A percentile compares a stretch with the other conserved stretches of the same genome.
Evolutionary conservation across 164 flowering plant genomes (phyloP).

Genomic region (Umbellularia californica): DNA sequence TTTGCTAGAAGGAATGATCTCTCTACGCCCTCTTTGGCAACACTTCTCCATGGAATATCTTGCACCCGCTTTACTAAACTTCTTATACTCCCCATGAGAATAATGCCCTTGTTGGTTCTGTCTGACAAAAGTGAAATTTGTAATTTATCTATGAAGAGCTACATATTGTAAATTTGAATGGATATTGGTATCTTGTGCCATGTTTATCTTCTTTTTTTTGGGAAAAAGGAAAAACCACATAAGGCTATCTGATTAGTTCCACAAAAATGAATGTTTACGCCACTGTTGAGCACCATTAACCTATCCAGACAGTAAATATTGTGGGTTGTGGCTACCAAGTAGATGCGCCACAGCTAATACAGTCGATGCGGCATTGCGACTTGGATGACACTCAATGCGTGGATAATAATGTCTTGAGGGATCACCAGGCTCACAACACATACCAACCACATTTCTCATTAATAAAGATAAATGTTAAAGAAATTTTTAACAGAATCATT

Average conservation of each 20-base stretch:
- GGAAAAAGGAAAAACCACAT: background rate
- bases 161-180: background rate
- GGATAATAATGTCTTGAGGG: background rate
- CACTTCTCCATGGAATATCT: constrained; percentile 16
- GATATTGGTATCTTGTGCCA: background rate
- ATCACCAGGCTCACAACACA: background rate
- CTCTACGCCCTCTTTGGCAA: constrained; percentile 42
- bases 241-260: background rate
- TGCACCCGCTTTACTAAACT: background rate
- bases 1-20: constrained; percentile 23
- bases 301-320: background rate
- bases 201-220: background rate
- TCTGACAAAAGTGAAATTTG: background rate
- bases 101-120: background rate
- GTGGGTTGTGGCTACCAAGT: background rate
- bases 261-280: background rate
- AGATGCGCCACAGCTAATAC: background rate
- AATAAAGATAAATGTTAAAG: too few species aligned
- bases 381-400: background rate
- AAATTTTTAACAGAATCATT: too few species aligned
- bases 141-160: background rate
- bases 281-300: background rate
- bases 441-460: background rate
- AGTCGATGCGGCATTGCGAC: background rate
- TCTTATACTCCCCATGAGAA: background rate